phyloP scores from a whole-genome alignment of 768 basidiomycete genomes.

The Naematelia encephala region DNA sequence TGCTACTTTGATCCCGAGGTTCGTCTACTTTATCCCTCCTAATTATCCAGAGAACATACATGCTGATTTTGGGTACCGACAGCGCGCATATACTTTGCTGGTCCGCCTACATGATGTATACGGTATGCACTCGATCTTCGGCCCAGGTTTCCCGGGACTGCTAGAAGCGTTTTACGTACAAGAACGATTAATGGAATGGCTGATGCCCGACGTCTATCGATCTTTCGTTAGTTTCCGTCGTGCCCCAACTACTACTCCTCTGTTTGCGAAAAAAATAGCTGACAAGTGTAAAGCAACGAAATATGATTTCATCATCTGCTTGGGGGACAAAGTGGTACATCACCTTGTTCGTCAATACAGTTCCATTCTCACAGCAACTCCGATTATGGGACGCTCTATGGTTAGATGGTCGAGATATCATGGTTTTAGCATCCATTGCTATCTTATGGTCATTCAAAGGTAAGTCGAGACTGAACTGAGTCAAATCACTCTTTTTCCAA shows the following conservation, averaged over 20 bases:
- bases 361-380: constrained; percentile 91
- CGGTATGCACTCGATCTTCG: constrained; percentile 80
- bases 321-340: constrained; percentile 99
- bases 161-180: constrained; percentile 95
- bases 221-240: constrained; percentile 61
- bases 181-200: constrained; percentile 76
- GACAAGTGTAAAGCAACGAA: constrained; percentile 58
- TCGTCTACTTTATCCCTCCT: constrained; percentile 11
- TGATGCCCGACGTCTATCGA: constrained; percentile 84
- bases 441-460: constrained; percentile 90
- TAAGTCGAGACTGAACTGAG: constrained; percentile 50
- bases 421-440: constrained; percentile 77
- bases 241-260: not conserved
- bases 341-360: constrained; percentile 89
- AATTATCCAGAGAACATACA: not conserved
- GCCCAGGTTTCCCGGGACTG: constrained; percentile 91
- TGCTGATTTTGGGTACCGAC: constrained; percentile 1
- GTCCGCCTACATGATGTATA: constrained; percentile 87
- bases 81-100: constrained; percentile 74
- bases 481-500: not conserved
- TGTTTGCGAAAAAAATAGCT: no score
- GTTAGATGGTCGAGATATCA: constrained; percentile 83
- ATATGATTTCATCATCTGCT: constrained; percentile 86
- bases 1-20: constrained; percentile 87
- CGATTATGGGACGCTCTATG: constrained; percentile 93